Conservation (phyloP, 2,329 filamentous ascomycete species). For the Madurella mycetomatis region DNA sequence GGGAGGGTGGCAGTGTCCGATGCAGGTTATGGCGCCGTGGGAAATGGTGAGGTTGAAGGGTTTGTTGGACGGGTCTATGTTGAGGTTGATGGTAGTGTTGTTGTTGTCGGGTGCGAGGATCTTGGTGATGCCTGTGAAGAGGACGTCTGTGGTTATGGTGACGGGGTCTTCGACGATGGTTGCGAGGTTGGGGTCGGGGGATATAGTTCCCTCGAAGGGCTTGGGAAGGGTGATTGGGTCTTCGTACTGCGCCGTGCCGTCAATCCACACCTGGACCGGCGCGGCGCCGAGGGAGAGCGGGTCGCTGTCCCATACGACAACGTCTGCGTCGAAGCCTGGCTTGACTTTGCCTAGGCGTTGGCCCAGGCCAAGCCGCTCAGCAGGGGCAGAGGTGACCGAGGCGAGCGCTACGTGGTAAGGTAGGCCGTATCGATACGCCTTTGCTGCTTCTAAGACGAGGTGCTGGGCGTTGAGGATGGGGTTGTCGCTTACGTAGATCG, state of each 20-base stretch:
- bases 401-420: constrained; percentile 56
- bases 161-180: constrained; percentile 39
- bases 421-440: constrained; percentile 54
- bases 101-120: background rate
- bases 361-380: constrained; percentile 52
- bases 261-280: constrained; percentile 59
- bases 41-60: background rate
- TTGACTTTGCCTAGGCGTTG: constrained; percentile 57
- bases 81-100: background rate
- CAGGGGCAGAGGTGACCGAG: constrained; percentile 53
- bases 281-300: constrained; percentile 55
- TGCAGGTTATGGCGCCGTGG: background rate
- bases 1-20: background rate
- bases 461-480: constrained; percentile 66
- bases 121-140: background rate
- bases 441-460: constrained; percentile 60
- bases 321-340: constrained; percentile 55
- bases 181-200: constrained; percentile 36
- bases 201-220: constrained; percentile 36
- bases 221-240: constrained; percentile 51
- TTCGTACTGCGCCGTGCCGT: constrained; percentile 54
- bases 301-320: constrained; percentile 59
- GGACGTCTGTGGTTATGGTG: constrained; percentile 37
- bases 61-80: background rate
- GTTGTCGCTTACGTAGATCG: constrained; percentile 66